phyloP scores from a whole-genome alignment of 108 stramenopile species.

The Seminavis robusta region DNA sequence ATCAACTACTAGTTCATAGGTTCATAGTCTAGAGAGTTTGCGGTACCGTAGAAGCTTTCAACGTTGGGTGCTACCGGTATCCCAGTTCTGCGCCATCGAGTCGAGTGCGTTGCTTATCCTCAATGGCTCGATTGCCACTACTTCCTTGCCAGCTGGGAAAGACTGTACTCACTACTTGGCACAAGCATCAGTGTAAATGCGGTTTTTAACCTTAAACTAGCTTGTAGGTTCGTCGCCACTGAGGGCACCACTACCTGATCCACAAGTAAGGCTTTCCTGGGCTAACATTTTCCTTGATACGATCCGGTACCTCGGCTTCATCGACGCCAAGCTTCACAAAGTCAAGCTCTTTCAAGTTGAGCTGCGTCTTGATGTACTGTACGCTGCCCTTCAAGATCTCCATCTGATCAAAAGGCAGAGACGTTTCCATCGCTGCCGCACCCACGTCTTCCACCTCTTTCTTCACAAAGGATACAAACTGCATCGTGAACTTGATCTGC shows the following conservation, averaged over 20 bases:
- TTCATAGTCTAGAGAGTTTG: no score
- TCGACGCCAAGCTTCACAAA: slow-evolving; percentile 52
- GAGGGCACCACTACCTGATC: slow-evolving; percentile 68
- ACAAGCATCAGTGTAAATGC: no score
- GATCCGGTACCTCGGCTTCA: slow-evolving; percentile 53
- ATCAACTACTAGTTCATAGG: no score
- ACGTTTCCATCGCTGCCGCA: slow-evolving; percentile 73
- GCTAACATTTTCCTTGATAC: slow-evolving; percentile 44
- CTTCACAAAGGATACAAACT: slow-evolving; percentile 91
- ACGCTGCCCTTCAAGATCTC: slow-evolving; percentile 59
- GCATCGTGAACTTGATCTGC: slow-evolving; percentile 86
- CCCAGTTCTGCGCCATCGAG: no score
- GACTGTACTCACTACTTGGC: no score
- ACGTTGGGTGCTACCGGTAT: no score
- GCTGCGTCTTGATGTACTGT: slow-evolving; percentile 70
- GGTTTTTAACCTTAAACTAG: no score
- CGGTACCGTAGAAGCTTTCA: no score
- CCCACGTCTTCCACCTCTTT: slow-evolving; percentile 88
- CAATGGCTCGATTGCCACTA: no score
- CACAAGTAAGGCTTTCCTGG: slow-evolving; percentile 80
- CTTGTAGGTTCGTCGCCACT: no score
- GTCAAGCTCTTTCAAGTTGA: slow-evolving; percentile 48
- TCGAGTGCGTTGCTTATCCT: no score
- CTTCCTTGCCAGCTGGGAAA: no score
- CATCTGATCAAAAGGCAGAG: slow-evolving; percentile 83